A percentile compares a stretch with the other conserved stretches of the same genome.
Evolutionary conservation across 495 filamentous ascomycete species (phyloP).

Genomic region (Opeltia flavorubescens): DNA sequence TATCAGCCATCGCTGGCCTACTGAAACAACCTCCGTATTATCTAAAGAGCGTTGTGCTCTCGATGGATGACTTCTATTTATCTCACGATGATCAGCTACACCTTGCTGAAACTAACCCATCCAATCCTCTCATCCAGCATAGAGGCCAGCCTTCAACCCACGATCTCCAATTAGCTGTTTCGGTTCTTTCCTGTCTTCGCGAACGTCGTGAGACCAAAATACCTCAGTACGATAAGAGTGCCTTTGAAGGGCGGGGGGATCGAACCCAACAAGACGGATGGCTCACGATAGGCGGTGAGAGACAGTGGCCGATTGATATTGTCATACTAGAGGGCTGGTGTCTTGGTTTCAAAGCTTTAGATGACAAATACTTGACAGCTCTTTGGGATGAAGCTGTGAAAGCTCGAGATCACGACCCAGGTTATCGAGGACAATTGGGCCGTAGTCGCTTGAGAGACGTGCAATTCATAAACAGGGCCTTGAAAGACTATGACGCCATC

Average conservation of each 20-base stretch:
- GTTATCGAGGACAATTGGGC: conserved; percentile 35
- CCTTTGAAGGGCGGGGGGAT: conserved; percentile 65
- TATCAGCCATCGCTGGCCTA: not conserved
- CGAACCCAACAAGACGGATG: conserved; percentile 47
- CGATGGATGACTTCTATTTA: conserved; percentile 88
- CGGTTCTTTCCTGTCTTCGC: conserved; percentile 49
- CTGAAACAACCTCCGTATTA: conserved; percentile 24
- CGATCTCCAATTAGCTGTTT: conserved; percentile 50
- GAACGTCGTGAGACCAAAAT: conserved; percentile 40
- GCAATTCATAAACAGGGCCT: conserved; percentile 52
- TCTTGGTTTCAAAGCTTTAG: conserved; percentile 65
- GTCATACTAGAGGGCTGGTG: conserved; percentile 89
- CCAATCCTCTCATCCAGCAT: conserved; percentile 66
- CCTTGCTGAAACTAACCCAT: conserved; percentile 47
- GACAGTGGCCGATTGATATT: conserved; percentile 33
- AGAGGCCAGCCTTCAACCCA: conserved; percentile 81
- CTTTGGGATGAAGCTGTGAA: conserved; percentile 43
- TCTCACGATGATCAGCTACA: conserved; percentile 54
- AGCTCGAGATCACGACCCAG: conserved; percentile 20
- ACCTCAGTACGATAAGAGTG: conserved; percentile 74
- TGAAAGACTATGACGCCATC: conserved; percentile 56
- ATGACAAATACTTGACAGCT: conserved; percentile 34
- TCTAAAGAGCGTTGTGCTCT: conserved; percentile 61
- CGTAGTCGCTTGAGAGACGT: conserved; percentile 54
- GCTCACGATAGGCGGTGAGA: conserved; percentile 45